Percentiles rank a stretch among this genome's conserved stretches.
These are phyloP conservation scores for Drechslerella dactyloides DNA, from an alignment of 2,329 filamentous ascomycete genomes.

Conservation along the genomic window DNA sequence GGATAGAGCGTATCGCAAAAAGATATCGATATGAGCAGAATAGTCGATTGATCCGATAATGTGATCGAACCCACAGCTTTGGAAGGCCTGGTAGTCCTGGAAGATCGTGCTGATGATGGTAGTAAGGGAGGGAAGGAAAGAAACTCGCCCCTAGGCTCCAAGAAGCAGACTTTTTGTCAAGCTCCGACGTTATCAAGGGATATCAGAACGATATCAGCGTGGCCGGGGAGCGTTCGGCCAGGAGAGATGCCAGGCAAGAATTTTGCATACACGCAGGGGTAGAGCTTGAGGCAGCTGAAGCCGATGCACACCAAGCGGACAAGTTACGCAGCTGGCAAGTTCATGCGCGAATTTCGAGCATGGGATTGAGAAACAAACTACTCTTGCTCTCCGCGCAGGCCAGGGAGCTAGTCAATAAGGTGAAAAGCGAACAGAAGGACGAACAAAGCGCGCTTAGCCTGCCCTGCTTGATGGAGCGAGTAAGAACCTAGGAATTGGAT, in stretches of 20 bases:
- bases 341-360: constrained; percentile 41
- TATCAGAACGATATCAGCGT: constrained; percentile 25
- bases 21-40: background rate
- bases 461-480: too few species aligned
- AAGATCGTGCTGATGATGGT: too few species aligned
- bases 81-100: too few species aligned
- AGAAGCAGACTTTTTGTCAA: constrained; percentile 10
- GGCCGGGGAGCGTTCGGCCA: constrained; percentile 18
- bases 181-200: constrained; percentile 22
- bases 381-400: background rate
- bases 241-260: constrained; percentile 2
- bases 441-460: too few species aligned
- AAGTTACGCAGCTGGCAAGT: background rate
- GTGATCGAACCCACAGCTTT: background rate
- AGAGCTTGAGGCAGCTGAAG: background rate
- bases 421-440: too few species aligned
- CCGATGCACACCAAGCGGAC: background rate
- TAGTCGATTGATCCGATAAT: background rate
- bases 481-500: too few species aligned
- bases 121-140: background rate
- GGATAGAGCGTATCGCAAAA: background rate
- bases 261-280: background rate
- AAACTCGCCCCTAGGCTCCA: background rate
- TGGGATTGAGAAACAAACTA: background rate
- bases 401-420: background rate